Base-by-base conservation (phyloP, 2,329 filamentous ascomycete species). In the Cladosporium sp. region DNA sequence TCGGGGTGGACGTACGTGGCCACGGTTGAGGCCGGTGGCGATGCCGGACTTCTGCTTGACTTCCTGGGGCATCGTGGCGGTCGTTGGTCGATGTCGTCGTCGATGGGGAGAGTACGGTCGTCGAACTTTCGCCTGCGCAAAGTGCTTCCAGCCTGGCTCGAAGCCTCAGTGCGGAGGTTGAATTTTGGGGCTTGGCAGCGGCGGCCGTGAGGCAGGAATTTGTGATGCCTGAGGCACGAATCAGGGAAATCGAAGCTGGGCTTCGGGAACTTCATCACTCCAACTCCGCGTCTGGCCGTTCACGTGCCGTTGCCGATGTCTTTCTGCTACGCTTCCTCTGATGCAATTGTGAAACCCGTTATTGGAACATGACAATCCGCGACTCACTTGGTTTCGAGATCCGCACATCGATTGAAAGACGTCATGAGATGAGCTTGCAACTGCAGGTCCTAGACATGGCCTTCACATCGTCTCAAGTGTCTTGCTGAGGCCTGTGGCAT, bases 1-100 rank as follows among this genome's bases (percentile, higher is more conserved):
- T 49, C 42, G 72, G 54, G 55, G 46, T 55, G 50, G 62, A 84
- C 82, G 70, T 83, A 85, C 82, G 72, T 84, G 81, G 71, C 82
- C 82, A 68, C 76, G 76, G 74, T 85, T 85, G 67, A 83, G 71
- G 69, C 82, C 82, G 68, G 79, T 70, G 71, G 77, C 74, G 69
- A 85, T 73, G 63, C 72, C 75, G 64, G 71, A 74, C 67, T 71
- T 74, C 69, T 77, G 74, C 71, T 76, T 76, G 66, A 77, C 74
- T 71, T 77, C 74, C 72, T 77, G 72, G 61, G 74, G 74, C 75
- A 77, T 77, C 62, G 60, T 75, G 64, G 54, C 56, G 54, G 59
- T 61, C 54, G 58, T 59, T 61, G 60, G 61, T 56, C 53, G 56
- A 52, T 59, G 56, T 59, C 46, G 54, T 55, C 57, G 52, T 59